Conservation (phyloP, 768 basidiomycete genomes). For the Tulasnella sp. region DNA sequence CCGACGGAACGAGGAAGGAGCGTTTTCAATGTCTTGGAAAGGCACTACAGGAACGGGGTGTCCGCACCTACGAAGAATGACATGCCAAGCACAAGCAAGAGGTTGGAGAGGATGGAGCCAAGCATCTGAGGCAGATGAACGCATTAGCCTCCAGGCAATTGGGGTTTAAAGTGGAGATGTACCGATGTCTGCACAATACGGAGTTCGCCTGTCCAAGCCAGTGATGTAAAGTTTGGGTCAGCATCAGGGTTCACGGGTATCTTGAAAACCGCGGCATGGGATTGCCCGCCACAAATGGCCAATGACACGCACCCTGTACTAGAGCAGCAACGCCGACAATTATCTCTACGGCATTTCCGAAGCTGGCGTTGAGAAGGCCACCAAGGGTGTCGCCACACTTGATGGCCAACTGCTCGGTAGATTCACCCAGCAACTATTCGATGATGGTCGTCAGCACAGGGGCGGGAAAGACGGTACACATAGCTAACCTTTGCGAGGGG, state of each 20-base stretch:
- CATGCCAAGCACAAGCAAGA: conserved; percentile 80
- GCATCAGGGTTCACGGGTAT: too few relatives aligned
- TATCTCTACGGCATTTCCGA: conserved; percentile 55
- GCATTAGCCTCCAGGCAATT: neutral
- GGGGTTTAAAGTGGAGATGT: conserved; percentile 20
- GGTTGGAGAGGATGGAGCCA: conserved; percentile 82
- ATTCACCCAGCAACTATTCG: conserved; percentile 58
- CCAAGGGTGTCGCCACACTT: conserved; percentile 76
- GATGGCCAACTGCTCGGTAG: conserved; percentile 68
- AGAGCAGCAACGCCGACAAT: conserved; percentile 83
- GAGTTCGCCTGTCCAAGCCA: conserved; percentile 50
- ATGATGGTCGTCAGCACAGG: neutral
- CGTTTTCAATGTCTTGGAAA: neutral
- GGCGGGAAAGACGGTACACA: conserved; percentile 7
- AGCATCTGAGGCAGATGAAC: conserved; percentile 46
- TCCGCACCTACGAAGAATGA: conserved; percentile 66
- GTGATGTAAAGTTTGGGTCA: too few relatives aligned
- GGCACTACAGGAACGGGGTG: neutral
- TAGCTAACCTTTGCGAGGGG: conserved; percentile 67
- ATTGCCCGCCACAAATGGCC: neutral
- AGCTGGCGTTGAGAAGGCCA: conserved; percentile 66
- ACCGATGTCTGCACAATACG: conserved; percentile 88
- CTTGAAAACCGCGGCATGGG: neutral
- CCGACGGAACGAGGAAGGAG: conserved; percentile 14
- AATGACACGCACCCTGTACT: conserved; percentile 42